A percentile compares a stretch with the other conserved stretches of the same genome.
These are phyloP conservation scores for Apiotrichum veenhuisii DNA, from an alignment of 1,284 basidiomycete genomes.

Conservation along the genomic window DNA sequence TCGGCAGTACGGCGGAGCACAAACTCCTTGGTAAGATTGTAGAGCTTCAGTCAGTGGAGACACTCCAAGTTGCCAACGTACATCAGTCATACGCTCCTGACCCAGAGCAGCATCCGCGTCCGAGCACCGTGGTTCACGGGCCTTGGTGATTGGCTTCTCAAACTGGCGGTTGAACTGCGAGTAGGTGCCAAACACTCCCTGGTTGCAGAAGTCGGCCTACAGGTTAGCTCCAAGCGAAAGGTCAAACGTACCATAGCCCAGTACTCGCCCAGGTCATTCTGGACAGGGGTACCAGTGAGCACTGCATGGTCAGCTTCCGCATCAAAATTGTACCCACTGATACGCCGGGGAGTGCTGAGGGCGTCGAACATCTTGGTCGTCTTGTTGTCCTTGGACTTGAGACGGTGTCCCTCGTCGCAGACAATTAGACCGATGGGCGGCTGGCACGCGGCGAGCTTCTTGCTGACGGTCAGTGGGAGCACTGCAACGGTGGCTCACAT, in stretches of 20 bases:
- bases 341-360: slow-evolving; percentile 66
- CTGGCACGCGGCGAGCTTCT: slow-evolving; percentile 43
- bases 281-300: slow-evolving; percentile 93
- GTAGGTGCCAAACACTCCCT: slow-evolving; percentile 71
- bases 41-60: slow-evolving; percentile 57
- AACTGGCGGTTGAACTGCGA: slow-evolving; percentile 72
- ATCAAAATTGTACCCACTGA: slow-evolving; percentile 47
- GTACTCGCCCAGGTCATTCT: slow-evolving; percentile 94
- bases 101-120: slow-evolving; percentile 70
- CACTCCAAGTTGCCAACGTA: slow-evolving; percentile 36
- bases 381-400: slow-evolving; percentile 87
- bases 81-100: slow-evolving; percentile 66
- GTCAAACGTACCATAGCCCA: slow-evolving; percentile 75
- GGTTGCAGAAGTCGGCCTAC: slow-evolving; percentile 89
- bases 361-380: slow-evolving; percentile 84
- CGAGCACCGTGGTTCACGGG: slow-evolving; percentile 72
- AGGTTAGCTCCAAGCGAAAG: slow-evolving; percentile 1
- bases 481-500: slow-evolving; percentile 55
- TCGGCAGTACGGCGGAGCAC: slow-evolving; percentile 82
- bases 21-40: slow-evolving; percentile 74
- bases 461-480: slow-evolving; percentile 31
- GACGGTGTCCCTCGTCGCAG: slow-evolving; percentile 94
- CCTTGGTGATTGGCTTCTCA: slow-evolving; percentile 83
- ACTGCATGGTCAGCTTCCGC: slow-evolving; percentile 53
- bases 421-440: slow-evolving; percentile 89